A percentile compares a stretch with the other conserved stretches of the same genome.
phyloP scores from a whole-genome alignment of 495 filamentous ascomycete species.

The Trichocladium uniseriatum region DNA sequence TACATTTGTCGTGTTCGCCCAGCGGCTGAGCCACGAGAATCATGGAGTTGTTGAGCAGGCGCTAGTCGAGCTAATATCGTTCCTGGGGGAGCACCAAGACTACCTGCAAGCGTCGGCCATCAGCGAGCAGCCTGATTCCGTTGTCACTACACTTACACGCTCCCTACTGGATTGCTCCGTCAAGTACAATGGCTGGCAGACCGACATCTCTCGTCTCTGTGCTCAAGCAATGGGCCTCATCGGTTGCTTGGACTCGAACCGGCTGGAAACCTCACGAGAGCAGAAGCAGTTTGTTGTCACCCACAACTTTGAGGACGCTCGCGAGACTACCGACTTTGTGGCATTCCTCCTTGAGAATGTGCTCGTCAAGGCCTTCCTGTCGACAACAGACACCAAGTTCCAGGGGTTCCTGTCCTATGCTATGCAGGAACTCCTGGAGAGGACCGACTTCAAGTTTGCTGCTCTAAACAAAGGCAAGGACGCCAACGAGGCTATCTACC shows the following conservation, averaged over 20 bases:
- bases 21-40: conserved; percentile 73
- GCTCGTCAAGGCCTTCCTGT: conserved; percentile 82
- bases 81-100: conserved; percentile 61
- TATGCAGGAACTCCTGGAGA: conserved; percentile 83
- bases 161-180: conserved; percentile 75
- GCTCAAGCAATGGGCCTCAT: conserved; percentile 76
- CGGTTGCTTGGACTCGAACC: conserved; percentile 84
- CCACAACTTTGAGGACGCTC: conserved; percentile 70
- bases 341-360: conserved; percentile 77
- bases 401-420: conserved; percentile 86
- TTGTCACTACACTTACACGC: conserved; percentile 60
- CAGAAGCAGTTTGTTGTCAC: conserved; percentile 71
- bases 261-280: conserved; percentile 68
- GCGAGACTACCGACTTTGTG: conserved; percentile 78
- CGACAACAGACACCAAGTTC: conserved; percentile 71
- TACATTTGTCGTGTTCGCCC: conserved; percentile 56
- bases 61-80: conserved; percentile 63
- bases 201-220: conserved; percentile 59
- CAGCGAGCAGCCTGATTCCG: conserved; percentile 73
- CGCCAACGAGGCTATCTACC: conserved; percentile 32
- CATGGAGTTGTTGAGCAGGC: conserved; percentile 71
- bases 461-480: conserved; percentile 23
- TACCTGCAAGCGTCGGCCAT: conserved; percentile 75
- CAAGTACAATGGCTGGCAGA: conserved; percentile 60
- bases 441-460: conserved; percentile 58